Base-by-base conservation (phyloP, 371 early-diverging fungal species). In the Mortierella sp. region DNA sequence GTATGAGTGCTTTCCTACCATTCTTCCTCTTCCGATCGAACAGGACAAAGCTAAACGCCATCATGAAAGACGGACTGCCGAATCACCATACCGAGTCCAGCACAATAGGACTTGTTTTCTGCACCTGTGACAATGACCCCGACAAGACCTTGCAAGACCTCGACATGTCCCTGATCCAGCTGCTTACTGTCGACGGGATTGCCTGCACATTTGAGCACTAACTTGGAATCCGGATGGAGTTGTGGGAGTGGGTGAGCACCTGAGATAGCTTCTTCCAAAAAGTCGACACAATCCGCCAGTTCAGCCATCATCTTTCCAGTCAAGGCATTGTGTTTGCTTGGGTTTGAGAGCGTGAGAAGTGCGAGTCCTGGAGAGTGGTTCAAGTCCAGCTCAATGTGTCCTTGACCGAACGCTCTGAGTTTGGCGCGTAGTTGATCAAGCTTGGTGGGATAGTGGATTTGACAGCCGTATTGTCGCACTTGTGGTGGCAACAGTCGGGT, bases 221-320 rank as follows among this genome's bases (percentile, higher is more conserved):
- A 42, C 2, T 51, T 50, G 5, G 69, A 64, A 4, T 46, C 60
- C 26, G 61, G 56, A 28, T 55, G 39, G 48, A 66, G 27, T 6
- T 64, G 43, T 6, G 47, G 56, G 0, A 48, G 2, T 31, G n/a
- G 14, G 30, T 28, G 23, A 10, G 12, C 19, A 56, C 18, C 6
- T 6, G 54, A 30, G 6, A 48, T 66, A 7, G 62, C 54, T 3
- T 42, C 42, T 56, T 86, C 86, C 30, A 90, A 67, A 24, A 72
- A 51, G 49, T 84, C 83, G 10, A 91, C 81, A 21, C 76, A 66
- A 46, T 88, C 82, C 0, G 87, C 78, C 8, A 91, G 74, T 67
- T 91, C 85, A 21, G 82, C 85, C 90, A 91, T 90, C 93, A 92
- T 92, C 47, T 81, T 81, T 12, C 90, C 90, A 1, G 88, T 86